Conservation (phyloP, 495 filamentous ascomycete species). For the Tirmania nivea region DNA sequence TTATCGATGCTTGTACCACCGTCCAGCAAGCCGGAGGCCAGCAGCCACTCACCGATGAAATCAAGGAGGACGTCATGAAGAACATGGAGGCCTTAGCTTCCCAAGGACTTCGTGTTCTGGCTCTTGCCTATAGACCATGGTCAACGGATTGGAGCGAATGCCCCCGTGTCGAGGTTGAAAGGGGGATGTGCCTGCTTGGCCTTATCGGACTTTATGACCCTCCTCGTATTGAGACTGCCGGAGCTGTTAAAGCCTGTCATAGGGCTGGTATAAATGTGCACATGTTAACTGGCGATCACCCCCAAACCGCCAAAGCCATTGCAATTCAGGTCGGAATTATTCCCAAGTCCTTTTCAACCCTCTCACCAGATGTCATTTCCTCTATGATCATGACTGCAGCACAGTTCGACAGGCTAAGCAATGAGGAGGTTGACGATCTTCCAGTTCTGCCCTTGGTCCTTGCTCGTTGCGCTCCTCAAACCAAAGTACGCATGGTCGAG, state of each 20-base stretch:
- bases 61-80: constrained; percentile 25
- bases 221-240: constrained; percentile 27
- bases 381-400: constrained; percentile 44
- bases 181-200: constrained; percentile 33
- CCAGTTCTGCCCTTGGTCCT: constrained; percentile 45
- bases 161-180: constrained; percentile 34
- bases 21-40: constrained; percentile 26
- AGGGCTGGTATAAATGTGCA: constrained; percentile 50
- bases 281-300: constrained; percentile 53
- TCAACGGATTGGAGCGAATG: constrained; percentile 22
- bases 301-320: constrained; percentile 42
- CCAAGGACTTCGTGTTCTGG: constrained; percentile 44
- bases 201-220: constrained; percentile 41
- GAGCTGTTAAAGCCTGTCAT: constrained; percentile 38
- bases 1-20: constrained; percentile 31
- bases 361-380: constrained; percentile 35
- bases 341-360: constrained; percentile 28
- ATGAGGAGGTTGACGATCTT: constrained; percentile 37
- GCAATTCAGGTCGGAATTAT: constrained; percentile 46
- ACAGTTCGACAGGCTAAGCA: constrained; percentile 38
- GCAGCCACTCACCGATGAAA: constrained; percentile 16
- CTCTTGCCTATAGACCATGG: constrained; percentile 32
- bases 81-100: constrained; percentile 44
- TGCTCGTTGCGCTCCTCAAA: constrained; percentile 44
- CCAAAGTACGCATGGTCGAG: constrained; percentile 51